phyloP scores from a whole-genome alignment of 192 early-diverging fungal species.

The Dimargaris xerosporica region DNA sequence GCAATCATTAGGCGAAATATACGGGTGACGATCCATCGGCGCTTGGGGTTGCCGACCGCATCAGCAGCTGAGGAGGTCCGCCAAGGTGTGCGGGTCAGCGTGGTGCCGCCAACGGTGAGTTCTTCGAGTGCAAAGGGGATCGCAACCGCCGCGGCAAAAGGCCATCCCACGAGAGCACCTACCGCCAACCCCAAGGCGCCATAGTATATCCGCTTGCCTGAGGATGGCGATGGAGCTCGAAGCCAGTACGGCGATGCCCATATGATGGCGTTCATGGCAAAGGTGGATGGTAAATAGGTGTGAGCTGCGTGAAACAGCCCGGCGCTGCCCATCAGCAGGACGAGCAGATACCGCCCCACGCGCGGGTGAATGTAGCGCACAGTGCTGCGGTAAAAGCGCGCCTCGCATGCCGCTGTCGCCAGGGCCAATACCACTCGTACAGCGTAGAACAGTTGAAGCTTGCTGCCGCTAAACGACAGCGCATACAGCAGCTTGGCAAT shows the following conservation, averaged over 20 bases:
- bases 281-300: conserved; percentile 80
- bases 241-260: conserved; percentile 60
- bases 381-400: conserved; percentile 46
- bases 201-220: conserved; percentile 30
- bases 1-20: conserved; percentile 21
- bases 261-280: conserved; percentile 77
- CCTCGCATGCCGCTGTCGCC: conserved; percentile 48
- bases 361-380: conserved; percentile 39
- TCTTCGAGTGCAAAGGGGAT: conserved; percentile 67
- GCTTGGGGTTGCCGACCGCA: neutral
- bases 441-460: conserved; percentile 53
- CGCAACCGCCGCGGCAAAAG: conserved; percentile 61
- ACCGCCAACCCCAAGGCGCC: conserved; percentile 45
- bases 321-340: conserved; percentile 49
- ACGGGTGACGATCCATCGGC: conserved; percentile 28
- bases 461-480: conserved; percentile 19
- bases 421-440: conserved; percentile 47
- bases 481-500: conserved; percentile 28
- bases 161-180: conserved; percentile 67
- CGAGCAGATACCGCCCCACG: conserved; percentile 47
- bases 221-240: conserved; percentile 26
- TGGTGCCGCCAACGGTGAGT: conserved; percentile 33
- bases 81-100: conserved; percentile 12
- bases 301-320: conserved; percentile 75
- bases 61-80: neutral